Base-by-base conservation (phyloP, 352 stramenopile species). In the Pythium folliculosum region DNA sequence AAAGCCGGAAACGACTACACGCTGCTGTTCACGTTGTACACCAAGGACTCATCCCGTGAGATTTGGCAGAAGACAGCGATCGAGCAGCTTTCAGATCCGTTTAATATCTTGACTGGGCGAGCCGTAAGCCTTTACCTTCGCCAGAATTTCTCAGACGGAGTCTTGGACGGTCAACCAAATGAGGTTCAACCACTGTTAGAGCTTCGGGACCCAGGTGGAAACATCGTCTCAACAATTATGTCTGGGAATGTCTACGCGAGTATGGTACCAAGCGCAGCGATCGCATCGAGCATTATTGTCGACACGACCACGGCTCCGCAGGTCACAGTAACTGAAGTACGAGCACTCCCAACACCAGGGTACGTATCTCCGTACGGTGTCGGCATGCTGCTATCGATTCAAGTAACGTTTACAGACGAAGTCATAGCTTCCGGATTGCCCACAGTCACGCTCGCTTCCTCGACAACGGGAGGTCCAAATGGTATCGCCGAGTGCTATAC, bases 381-480 rank as follows among this genome's bases (percentile, higher is more conserved):
- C 7, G 88, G 88, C 0, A 81, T 85, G 30, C 73, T 73, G 0
- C 62, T 96, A 0, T 76, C 63, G 5, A 61, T 96, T 45, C 72
- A 87, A 71, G 75, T 96, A 3, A 84, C 73, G 16, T 96, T 95
- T 65, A 92, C 86, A 1, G 86, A 94, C 40, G 86, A 96, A 60
- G 83, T 96, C 5, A 69, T 77, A 22, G 82, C 78, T 4, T 75
- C 70, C 27, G 88, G 88, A 7, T 63, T 78, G 19, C 82, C 88
- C 1, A 84, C 67, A 48, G 67, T 95, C 14, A 67, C 75, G 25
- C 72, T 96, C 3, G 71, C 71, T 27, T 78, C 81, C 49, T 84
- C 77, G 1, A 70, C 32, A 23, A 76, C 65, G 19, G 69, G 72
- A 3, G 77, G 69, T 21, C 32, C 67, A 0, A 86, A 82, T 47